phyloP scores from a whole-genome alignment of 768 basidiomycete species.

The Lactarius tabidus region DNA sequence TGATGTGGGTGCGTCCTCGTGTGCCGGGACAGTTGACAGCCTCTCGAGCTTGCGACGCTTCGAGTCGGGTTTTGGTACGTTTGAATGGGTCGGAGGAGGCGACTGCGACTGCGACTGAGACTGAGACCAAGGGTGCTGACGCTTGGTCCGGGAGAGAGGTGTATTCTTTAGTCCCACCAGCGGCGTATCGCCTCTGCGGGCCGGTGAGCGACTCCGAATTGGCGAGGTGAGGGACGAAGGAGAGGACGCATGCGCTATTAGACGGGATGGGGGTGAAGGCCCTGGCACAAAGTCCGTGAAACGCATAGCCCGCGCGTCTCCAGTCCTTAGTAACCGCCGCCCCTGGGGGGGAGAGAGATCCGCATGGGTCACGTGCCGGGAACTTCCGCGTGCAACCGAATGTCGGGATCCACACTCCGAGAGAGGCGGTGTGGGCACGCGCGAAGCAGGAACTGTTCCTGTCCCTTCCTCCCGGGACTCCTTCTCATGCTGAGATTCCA shows the following conservation, averaged over 20 bases:
- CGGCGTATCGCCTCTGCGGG: neutral
- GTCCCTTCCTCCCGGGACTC: neutral
- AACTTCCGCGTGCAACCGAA: neutral
- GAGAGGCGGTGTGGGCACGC: neutral
- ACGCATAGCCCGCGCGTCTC: neutral
- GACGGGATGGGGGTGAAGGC: neutral
- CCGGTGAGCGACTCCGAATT: neutral
- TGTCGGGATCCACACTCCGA: neutral
- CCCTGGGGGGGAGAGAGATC: neutral
- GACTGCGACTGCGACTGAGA: neutral
- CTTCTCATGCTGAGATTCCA: neutral
- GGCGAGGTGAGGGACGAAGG: neutral
- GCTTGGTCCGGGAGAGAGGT: neutral
- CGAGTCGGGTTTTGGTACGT: neutral
- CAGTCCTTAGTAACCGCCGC: neutral
- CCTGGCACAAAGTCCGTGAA: neutral
- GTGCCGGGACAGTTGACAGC: neutral
- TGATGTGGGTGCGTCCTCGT: neutral
- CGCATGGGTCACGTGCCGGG: neutral
- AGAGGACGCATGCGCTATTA: neutral
- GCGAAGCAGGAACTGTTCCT: neutral
- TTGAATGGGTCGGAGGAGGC: neutral
- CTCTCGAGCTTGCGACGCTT: slow-evolving; percentile 14
- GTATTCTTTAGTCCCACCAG: slow-evolving; percentile 3
- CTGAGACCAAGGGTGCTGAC: neutral